phyloP scores from a whole-genome alignment of 306 rosid species.

The Malus domestica region DNA sequence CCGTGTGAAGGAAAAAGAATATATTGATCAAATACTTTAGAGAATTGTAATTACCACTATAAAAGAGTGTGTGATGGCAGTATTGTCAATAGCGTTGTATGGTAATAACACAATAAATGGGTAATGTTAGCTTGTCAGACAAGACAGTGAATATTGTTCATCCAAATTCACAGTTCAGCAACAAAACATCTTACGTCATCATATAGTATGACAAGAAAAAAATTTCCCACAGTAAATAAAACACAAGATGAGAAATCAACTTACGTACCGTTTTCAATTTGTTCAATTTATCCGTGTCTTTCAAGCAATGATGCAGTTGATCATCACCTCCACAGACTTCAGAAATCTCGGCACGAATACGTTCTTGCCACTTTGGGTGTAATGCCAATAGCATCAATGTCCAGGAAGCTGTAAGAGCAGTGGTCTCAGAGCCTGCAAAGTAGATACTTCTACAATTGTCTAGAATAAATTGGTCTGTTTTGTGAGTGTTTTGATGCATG shows the following conservation, averaged over 20 bases:
- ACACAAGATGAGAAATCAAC: background rate
- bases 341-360: slow-evolving; percentile 2
- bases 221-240: background rate
- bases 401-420: slow-evolving; percentile 12
- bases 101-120: no score
- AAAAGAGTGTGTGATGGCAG: no score
- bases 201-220: background rate
- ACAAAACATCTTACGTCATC: background rate
- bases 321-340: slow-evolving; percentile 1
- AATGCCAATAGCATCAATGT: slow-evolving; percentile 15
- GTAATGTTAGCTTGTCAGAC: no score
- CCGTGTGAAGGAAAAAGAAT: no score
- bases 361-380: slow-evolving; percentile 13
- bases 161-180: no score
- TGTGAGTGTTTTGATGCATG: background rate
- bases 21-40: no score
- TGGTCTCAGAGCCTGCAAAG: slow-evolving; percentile 14
- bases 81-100: no score
- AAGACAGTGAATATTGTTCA: no score
- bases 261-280: slow-evolving; percentile 6
- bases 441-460: slow-evolving; percentile 5
- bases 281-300: background rate
- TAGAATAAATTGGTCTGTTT: background rate
- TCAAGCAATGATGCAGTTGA: slow-evolving; percentile 1
- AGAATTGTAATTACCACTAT: no score